Evolutionary conservation across 495 filamentous ascomycete genomes (phyloP), one percentile per base, ranked within the genome.

Genomic region (Aspergillus steynii): DNA sequence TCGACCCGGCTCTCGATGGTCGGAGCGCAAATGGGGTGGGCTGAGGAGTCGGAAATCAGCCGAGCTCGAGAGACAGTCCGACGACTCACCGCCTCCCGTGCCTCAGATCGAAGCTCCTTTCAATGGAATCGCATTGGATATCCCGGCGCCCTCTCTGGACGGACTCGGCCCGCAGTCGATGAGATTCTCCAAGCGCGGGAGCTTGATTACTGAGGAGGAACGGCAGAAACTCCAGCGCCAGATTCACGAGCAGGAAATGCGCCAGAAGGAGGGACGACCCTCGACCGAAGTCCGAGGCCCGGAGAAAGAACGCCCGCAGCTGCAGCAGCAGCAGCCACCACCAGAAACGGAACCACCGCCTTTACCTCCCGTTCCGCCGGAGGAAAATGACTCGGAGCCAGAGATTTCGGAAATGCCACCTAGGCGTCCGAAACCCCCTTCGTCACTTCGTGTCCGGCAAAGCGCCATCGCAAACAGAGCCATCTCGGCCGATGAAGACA

Each of bases 401-500:
- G 68, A 71, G 66, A 50, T 70, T 5, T 63, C 66, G 26, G 66
- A 66, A 65, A 76, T 60, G 61, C 78, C 55, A 73, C 80, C 72
- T 65, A 80, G 76, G 70, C 78, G 49, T 71, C 74, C 55, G 55
- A 76, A 71, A 53, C 64, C 67, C 20, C 57, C 68, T 56, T 58
- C 68, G 10, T 73, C 70, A 46, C 72, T 79, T 29, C 73, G 70
- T 56, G 65, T 76, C 26, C 71, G 73, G 52, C 72, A 71, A 47
- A 71, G 69, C 48, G 77, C 64, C 62, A 68, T 72, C 49, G 67
- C 66, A 29, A 68, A 58, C 50, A 68, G 74, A 59, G 75, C 71
- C 15, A 75, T 80, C 58, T 93, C 93, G 55, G 83, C 88, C 29
- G 92, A 96, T 67, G 86, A 93, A 64, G 90, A 92, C 71, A 88